These are phyloP conservation scores for Nicotiana tomentosiformis DNA, from an alignment of 257 asterid species.

Conservation along the genomic window DNA sequence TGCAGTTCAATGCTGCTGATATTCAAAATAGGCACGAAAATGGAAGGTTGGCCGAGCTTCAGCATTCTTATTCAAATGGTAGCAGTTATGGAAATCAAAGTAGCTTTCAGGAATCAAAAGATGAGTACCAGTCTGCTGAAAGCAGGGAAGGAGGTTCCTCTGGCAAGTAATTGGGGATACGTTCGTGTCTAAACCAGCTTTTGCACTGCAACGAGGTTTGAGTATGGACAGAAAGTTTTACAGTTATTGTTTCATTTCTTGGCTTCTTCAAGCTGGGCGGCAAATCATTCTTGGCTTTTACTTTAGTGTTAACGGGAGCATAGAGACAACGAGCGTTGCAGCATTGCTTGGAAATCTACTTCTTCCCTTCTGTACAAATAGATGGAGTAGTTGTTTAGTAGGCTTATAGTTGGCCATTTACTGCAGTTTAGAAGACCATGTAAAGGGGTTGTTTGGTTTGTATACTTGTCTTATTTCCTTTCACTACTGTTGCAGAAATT, in stretches of 20 bases:
- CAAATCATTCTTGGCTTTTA: conserved; percentile 94
- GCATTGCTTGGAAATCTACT: background rate
- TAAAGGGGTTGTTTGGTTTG: background rate
- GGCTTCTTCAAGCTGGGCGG: conserved; percentile 51
- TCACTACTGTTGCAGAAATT: background rate
- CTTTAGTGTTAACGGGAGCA: background rate
- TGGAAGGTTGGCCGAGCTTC: conserved; percentile 19
- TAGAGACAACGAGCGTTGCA: background rate
- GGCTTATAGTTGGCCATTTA: background rate
- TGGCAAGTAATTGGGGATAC: conserved; percentile 24
- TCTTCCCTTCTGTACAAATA: conserved; percentile 9
- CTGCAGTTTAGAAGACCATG: background rate
- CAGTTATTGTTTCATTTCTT: conserved; percentile 16
- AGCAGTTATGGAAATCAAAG: conserved; percentile 27
- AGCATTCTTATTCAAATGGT: conserved; percentile 15
- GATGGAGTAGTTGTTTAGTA: background rate
- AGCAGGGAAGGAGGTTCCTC: conserved; percentile 23
- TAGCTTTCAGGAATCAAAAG: conserved; percentile 32
- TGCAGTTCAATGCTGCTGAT: conserved; percentile 21
- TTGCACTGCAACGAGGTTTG: conserved; percentile 21
- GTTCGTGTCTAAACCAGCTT: conserved; percentile 18
- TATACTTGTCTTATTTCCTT: background rate
- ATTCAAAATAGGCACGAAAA: conserved; percentile 10
- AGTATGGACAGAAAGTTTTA: conserved; percentile 11
- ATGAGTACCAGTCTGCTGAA: conserved; percentile 16